Evolutionary conservation across 2,329 filamentous ascomycete species (phyloP).

Genomic region (Paramyrothecium roridum): DNA sequence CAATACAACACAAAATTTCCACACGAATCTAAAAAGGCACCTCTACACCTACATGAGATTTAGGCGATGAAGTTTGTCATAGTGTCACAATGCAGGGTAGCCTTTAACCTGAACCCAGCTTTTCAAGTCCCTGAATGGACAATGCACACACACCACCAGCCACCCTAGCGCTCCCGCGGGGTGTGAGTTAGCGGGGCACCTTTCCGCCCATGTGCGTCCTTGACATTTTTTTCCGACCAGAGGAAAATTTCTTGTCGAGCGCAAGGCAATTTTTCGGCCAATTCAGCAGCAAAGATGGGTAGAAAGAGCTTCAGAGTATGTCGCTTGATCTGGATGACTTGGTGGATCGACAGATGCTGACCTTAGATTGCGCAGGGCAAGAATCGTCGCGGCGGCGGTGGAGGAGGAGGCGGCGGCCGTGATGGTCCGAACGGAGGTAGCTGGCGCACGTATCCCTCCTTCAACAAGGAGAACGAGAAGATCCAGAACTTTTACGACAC

Average conservation of each 20-base stretch:
- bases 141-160: background rate
- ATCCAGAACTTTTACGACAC: conserved; percentile 85
- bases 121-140: background rate
- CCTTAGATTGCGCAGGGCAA: conserved; percentile 24
- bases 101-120: no score
- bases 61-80: no score
- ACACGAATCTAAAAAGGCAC: no score
- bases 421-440: conserved; percentile 12
- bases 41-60: no score
- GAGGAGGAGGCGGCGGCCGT: conserved; percentile 14
- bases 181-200: background rate
- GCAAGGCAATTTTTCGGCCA: background rate
- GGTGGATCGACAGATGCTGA: conserved; percentile 16
- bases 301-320: conserved; percentile 33
- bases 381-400: conserved; percentile 29
- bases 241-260: background rate
- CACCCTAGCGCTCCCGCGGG: background rate
- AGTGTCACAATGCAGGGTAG: no score
- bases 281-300: conserved; percentile 26
- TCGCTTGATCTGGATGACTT: background rate
- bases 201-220: background rate
- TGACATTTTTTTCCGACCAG: background rate
- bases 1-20: no score
- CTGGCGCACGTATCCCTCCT: conserved; percentile 32
- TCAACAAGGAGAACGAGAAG: conserved; percentile 77